A percentile compares a stretch with the other conserved stretches of the same genome.
phyloP scores from a whole-genome alignment of 2,329 filamentous ascomycete genomes.

The Talaromyces amestolkiae region DNA sequence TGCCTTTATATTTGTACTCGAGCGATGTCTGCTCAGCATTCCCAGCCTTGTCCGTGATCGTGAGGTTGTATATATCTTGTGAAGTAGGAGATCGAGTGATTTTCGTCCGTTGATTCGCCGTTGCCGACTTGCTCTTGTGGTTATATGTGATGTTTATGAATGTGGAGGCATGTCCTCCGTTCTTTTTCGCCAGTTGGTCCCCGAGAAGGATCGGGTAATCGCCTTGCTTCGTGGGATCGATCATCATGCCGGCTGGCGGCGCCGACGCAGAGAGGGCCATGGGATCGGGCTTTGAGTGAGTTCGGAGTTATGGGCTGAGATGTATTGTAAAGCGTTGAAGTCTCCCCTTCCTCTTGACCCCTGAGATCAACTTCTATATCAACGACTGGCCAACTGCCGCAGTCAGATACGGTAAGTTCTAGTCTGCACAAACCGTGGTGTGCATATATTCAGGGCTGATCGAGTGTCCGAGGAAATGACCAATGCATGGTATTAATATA shows the following conservation, averaged over 20 bases:
- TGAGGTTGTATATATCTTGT: conserved; percentile 40
- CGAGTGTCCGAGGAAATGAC: not conserved
- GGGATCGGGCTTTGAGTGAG: conserved; percentile 17
- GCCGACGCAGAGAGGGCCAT: conserved; percentile 34
- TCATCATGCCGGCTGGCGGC: conserved; percentile 28
- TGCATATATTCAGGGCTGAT: conserved; percentile 3
- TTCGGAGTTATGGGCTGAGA: not conserved
- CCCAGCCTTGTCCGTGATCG: conserved; percentile 42
- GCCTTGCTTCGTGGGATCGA: conserved; percentile 46
- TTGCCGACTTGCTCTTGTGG: conserved; percentile 45
- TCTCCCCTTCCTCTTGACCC: not conserved
- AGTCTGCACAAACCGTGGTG: not conserved
- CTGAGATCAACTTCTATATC: not conserved
- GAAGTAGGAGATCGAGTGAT: conserved; percentile 36
- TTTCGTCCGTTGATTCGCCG: conserved; percentile 38
- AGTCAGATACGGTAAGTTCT: not conserved
- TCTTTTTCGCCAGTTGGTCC: conserved; percentile 37
- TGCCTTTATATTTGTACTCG: conserved; percentile 42
- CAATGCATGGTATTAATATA: not conserved
- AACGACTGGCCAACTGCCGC: not conserved
- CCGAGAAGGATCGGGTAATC: conserved; percentile 49
- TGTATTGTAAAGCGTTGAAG: not conserved
- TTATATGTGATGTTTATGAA: conserved; percentile 47
- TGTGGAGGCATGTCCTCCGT: conserved; percentile 23
- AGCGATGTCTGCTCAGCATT: conserved; percentile 39